A percentile compares a stretch with the other conserved stretches of the same genome.
These are phyloP conservation scores for Arthroderma sp. DNA, from an alignment of 2,329 filamentous ascomycete species.

Conservation along the genomic window DNA sequence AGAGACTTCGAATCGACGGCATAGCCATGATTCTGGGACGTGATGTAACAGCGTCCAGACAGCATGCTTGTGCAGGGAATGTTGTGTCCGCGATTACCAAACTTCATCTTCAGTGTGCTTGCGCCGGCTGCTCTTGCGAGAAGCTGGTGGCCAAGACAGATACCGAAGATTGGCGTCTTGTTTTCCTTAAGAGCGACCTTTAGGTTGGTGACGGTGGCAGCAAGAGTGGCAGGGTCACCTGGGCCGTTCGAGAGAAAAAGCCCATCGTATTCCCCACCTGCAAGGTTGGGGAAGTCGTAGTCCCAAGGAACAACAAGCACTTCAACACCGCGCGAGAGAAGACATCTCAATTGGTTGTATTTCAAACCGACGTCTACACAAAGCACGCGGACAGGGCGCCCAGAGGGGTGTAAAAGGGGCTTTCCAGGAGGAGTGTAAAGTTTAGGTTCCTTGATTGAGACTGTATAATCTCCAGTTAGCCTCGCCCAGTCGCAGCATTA, in stretches of 20 bases:
- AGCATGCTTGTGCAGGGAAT: conserved; percentile 95
- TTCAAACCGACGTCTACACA: conserved; percentile 97
- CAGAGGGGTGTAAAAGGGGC: conserved; percentile 74
- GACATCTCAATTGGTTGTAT: conserved; percentile 92
- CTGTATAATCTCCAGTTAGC: conserved; percentile 38
- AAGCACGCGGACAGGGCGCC: conserved; percentile 72
- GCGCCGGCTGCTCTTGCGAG: conserved; percentile 80
- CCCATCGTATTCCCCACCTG: conserved; percentile 79
- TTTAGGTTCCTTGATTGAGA: conserved; percentile 77
- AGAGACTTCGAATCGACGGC: conserved; percentile 74
- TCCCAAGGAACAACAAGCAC: conserved; percentile 94
- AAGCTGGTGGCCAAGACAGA: conserved; percentile 89
- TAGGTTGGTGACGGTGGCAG: conserved; percentile 66
- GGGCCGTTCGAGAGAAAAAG: conserved; percentile 97
- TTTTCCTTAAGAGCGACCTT: conserved; percentile 62
- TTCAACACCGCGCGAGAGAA: conserved; percentile 81
- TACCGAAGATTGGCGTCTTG: conserved; percentile 82
- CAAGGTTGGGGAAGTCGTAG: conserved; percentile 70
- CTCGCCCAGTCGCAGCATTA: neutral
- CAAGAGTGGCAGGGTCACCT: conserved; percentile 81
- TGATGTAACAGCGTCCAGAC: conserved; percentile 95
- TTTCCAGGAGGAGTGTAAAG: conserved; percentile 59
- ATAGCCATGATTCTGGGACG: conserved; percentile 95
- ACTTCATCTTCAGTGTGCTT: conserved; percentile 91
- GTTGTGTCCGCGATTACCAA: conserved; percentile 96